phyloP scores from a whole-genome alignment of 2,329 filamentous ascomycete species.

The Hymenoscyphus scutula region DNA sequence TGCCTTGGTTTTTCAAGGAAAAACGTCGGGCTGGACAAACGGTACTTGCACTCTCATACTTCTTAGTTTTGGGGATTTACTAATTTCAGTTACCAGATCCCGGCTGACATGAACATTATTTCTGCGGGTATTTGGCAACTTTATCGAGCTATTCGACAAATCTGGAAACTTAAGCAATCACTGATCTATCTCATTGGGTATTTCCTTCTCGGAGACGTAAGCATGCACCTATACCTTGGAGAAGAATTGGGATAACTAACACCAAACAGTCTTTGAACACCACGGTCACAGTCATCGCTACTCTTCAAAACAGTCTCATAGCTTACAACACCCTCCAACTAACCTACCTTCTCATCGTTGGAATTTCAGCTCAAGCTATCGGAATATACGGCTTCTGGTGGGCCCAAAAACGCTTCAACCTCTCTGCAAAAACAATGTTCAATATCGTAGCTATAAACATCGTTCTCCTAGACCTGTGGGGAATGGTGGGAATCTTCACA shows the following conservation, averaged over 20 bases:
- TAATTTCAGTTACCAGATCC: slow-evolving; percentile 30
- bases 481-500: slow-evolving; percentile 48
- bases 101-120: slow-evolving; percentile 45
- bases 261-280: slow-evolving; percentile 58
- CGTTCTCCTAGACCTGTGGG: slow-evolving; percentile 54
- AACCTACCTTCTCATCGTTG: slow-evolving; percentile 65
- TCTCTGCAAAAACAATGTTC: slow-evolving; percentile 68
- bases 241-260: neutral
- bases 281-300: slow-evolving; percentile 65
- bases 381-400: slow-evolving; percentile 63
- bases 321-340: slow-evolving; percentile 62
- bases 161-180: slow-evolving; percentile 64
- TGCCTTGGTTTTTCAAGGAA: slow-evolving; percentile 67
- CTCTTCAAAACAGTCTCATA: slow-evolving; percentile 63
- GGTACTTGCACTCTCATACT: slow-evolving; percentile 28
- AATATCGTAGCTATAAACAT: slow-evolving; percentile 61
- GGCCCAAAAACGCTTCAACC: slow-evolving; percentile 56
- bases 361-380: slow-evolving; percentile 59
- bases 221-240: neutral
- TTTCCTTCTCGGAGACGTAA: slow-evolving; percentile 61
- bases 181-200: slow-evolving; percentile 65
- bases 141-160: slow-evolving; percentile 53
- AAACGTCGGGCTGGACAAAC: slow-evolving; percentile 60
- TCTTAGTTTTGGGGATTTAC: neutral
- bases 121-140: slow-evolving; percentile 62